phyloP scores from a whole-genome alignment of 306 rosid species.

The Mimosa bimucronata region DNA sequence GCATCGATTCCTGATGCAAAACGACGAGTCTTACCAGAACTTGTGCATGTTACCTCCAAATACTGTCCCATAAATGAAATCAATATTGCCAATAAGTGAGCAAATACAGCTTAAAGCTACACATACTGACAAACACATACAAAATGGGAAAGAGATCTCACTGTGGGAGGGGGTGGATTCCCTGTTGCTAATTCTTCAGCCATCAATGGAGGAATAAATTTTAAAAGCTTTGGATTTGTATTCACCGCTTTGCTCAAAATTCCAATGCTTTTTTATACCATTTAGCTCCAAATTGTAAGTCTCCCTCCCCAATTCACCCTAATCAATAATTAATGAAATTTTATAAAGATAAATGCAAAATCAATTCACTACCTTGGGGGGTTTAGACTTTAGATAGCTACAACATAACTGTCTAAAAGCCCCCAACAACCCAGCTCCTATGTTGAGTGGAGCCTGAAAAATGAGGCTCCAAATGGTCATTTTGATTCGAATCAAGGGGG shows the following conservation, averaged over 20 bases:
- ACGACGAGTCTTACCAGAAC: constrained; percentile 67
- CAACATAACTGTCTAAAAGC: background rate
- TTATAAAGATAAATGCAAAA: background rate
- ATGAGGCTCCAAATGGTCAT: background rate
- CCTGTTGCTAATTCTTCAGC: constrained; percentile 21
- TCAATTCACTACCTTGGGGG: background rate
- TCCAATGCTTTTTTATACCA: background rate
- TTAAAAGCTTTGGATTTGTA: background rate
- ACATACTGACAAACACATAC: background rate
- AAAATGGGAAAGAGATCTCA: constrained; percentile 13
- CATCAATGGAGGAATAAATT: constrained; percentile 19
- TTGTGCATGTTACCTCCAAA: constrained; percentile 66
- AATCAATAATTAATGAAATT: background rate
- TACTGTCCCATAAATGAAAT: constrained; percentile 38
- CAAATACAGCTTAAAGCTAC: background rate
- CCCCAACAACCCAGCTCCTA: background rate
- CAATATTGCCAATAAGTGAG: background rate
- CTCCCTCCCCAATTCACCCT: background rate
- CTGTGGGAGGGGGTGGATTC: constrained; percentile 17
- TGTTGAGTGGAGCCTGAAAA: background rate
- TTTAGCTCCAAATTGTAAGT: background rate
- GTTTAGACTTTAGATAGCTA: too few relatives aligned
- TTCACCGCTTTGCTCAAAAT: background rate
- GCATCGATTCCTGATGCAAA: constrained; percentile 73
- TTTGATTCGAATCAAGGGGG: background rate